phyloP scores from a whole-genome alignment of 2,329 filamentous ascomycete species.

The Microsporum canis region DNA sequence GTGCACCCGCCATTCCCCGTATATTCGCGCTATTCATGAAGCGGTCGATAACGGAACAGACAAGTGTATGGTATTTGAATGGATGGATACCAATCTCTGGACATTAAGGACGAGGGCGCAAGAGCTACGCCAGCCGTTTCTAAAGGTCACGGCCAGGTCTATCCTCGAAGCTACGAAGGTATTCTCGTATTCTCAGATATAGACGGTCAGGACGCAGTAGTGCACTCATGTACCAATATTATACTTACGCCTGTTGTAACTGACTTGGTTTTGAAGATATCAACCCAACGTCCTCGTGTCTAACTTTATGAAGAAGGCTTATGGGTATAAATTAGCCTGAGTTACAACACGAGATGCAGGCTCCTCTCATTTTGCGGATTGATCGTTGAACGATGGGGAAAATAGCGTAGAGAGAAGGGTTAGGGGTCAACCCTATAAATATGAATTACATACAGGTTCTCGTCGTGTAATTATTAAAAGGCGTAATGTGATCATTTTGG shows the following conservation, averaged over 20 bases:
- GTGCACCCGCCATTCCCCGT: conserved; percentile 4
- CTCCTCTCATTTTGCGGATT: background rate
- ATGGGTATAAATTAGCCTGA: background rate
- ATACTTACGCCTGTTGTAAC: background rate
- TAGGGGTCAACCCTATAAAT: background rate
- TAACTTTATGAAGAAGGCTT: background rate
- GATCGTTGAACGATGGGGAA: background rate
- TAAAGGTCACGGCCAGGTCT: background rate
- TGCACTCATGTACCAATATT: background rate
- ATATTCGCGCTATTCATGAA: conserved; percentile 6
- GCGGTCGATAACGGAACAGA: conserved; percentile 9
- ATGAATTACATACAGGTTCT: background rate
- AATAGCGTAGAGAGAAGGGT: background rate
- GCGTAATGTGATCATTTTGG: background rate
- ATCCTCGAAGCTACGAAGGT: background rate
- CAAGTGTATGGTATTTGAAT: conserved; percentile 13
- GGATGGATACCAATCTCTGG: conserved; percentile 10
- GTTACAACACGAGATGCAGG: background rate
- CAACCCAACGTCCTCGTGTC: background rate
- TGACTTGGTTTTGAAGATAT: background rate
- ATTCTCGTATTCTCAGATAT: background rate
- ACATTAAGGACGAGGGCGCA: background rate
- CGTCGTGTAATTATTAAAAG: background rate
- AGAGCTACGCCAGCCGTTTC: background rate
- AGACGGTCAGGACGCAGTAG: background rate